Evolutionary conservation across 2,329 filamentous ascomycete genomes (phyloP), one percentile per base, ranked within the genome.

Genomic region (Thelonectria blattea): DNA sequence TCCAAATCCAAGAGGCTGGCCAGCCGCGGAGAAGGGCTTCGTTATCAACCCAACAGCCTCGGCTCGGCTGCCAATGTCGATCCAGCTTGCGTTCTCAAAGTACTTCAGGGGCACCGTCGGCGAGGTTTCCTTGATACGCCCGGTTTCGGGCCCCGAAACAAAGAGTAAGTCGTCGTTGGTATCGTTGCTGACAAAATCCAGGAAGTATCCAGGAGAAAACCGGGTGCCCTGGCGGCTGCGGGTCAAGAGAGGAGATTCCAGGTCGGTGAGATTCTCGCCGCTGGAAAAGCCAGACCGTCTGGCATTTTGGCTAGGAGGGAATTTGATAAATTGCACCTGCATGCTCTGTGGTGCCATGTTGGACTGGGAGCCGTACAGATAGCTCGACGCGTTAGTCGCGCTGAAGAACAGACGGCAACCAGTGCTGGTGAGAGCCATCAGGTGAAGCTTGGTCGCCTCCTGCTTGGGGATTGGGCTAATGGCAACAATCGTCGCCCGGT

Each of bases 241-340:
- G 3, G 79, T 72, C 67, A 84, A 80, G 63, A 78, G 77, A 52
- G 76, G 77, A 53, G 82, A 86, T 64, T 81, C 79, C 62, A 80
- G 69, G 68, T 85, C 81, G 10, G 83, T 73, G 1, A 76, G 68
- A 2, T 75, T 68, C 32, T 83, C 80, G n/a, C 68, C 68, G n/a
- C 71, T 69, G 37, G 70, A 60, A 50, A 75, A 75, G 5, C 65
- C 69, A 17, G 74, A 63, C 56, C 74, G 69, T 60, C 72, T 66
- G 58, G 73, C 41, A 18, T 52, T 65, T 18, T 71, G 63, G 62
- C 72, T 75, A 56, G 95, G 95, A 1, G 96, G 95, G 60, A 97
- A 96, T 73, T 95, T 96, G 76, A 99, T 92, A 72, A 96, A 95
- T 68, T 96, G 91, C n/a, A 97, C 88, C 75, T 97, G 93, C 92